Base-by-base conservation (phyloP, 2,329 filamentous ascomycete species). In the Nemania sp. region DNA sequence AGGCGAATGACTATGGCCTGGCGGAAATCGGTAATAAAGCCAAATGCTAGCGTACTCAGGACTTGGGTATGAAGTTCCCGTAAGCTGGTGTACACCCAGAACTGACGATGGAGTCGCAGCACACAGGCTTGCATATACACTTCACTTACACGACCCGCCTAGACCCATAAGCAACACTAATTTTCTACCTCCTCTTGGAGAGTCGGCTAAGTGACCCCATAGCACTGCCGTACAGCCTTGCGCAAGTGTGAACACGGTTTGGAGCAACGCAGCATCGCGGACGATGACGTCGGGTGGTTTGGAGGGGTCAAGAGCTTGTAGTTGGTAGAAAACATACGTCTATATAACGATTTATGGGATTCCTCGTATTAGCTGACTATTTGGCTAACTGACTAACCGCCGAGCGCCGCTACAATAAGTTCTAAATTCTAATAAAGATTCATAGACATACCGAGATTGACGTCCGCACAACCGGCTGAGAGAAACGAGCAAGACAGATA, bases 271-370 rank as follows among this genome's bases (percentile, higher is more conserved):
- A 1, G 89, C 88, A 68, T 94, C 90, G 17, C 80, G 79, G 0
- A 91, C 83, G 61, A 96, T 91, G 2, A 81, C 84, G 20, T 89
- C 79, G 61, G n/a, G n/a, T n/a, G n/a, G n/a, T n/a, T n/a, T n/a
- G n/a, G n/a, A n/a, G n/a, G n/a, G n/a, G n/a, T n/a, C n/a, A n/a
- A n/a, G n/a, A n/a, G n/a, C n/a, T 62, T 84, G 85, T n/a, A 96
- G 81, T 70, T 94, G 90, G 71, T 93, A 95, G 73, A 90, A 95
- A 77, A 95, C 85, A 71, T 95, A 95, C 1, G 88, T 82, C 71
- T 88, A 42, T 17, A 52, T n/a, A n/a, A n/a, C n/a, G n/a, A n/a
- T n/a, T n/a, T n/a, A n/a, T n/a, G n/a, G n/a, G n/a, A n/a, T n/a
- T n/a, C n/a, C n/a, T n/a, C n/a, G n/a, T n/a, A n/a, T n/a, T n/a